Evolutionary conservation across 2,329 filamentous ascomycete species (phyloP).

Genomic region (Aphanoascus verrucosus): DNA sequence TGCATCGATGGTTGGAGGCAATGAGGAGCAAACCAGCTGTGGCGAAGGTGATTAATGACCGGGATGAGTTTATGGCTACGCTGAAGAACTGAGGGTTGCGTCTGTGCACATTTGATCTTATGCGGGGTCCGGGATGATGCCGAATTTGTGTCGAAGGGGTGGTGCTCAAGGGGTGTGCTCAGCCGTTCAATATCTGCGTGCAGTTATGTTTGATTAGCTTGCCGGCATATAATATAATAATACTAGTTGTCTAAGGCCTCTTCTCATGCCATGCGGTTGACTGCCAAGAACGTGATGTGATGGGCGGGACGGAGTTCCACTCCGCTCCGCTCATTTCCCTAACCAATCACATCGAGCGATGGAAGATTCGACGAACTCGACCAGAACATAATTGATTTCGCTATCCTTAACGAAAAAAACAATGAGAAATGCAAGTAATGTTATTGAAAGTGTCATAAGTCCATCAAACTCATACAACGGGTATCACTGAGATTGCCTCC

Average conservation of each 20-base stretch:
- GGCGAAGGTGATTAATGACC: constrained; percentile 1
- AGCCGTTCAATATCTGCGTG: background rate
- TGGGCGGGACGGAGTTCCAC: background rate
- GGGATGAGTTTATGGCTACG: background rate
- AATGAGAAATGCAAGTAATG: too few relatives aligned
- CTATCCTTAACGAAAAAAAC: too few relatives aligned
- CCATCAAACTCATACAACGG: too few relatives aligned
- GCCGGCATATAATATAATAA: background rate
- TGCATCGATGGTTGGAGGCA: constrained; percentile 15
- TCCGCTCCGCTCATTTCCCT: background rate
- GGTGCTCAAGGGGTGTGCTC: too few relatives aligned
- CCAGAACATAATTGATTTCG: too few relatives aligned
- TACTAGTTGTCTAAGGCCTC: background rate
- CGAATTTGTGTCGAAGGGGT: too few relatives aligned
- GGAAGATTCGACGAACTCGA: too few relatives aligned
- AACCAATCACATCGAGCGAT: too few relatives aligned
- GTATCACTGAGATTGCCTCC: too few relatives aligned
- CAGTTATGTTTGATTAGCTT: background rate
- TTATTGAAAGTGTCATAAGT: too few relatives aligned
- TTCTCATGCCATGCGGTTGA: background rate
- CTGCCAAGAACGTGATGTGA: background rate
- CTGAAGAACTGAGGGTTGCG: background rate
- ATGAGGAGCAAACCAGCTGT: constrained; percentile 14
- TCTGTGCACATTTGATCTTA: too few relatives aligned
- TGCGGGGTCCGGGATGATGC: too few relatives aligned